These are phyloP conservation scores for Rostrohypoxylon terebratum DNA, from an alignment of 495 filamentous ascomycete genomes.

Conservation along the genomic window DNA sequence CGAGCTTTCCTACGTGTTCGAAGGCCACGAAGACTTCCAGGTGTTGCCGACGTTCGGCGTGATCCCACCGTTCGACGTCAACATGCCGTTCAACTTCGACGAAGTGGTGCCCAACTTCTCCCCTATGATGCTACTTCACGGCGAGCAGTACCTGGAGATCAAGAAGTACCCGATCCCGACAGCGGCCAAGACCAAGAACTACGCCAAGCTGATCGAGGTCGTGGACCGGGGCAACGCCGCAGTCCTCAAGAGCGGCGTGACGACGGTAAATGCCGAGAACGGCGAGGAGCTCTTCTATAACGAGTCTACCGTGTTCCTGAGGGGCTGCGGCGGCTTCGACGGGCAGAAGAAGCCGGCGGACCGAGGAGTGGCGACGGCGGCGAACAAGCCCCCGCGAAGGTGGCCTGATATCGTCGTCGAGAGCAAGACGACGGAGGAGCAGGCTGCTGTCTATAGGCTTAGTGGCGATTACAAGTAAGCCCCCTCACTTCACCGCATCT, in stretches of 20 bases:
- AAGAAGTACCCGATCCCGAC: constrained; percentile 95
- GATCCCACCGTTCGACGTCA: constrained; percentile 89
- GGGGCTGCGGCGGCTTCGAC: constrained; percentile 92
- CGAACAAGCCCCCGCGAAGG: constrained; percentile 82
- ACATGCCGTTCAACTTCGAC: constrained; percentile 80
- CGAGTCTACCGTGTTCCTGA: constrained; percentile 90
- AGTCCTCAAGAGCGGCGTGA: constrained; percentile 81
- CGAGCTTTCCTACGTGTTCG: constrained; percentile 87
- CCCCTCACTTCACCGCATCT: background rate
- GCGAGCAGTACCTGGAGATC: constrained; percentile 98
- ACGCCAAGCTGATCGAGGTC: constrained; percentile 90
- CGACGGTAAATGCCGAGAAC: constrained; percentile 81
- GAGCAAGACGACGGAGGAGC: constrained; percentile 90
- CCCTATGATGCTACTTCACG: constrained; percentile 99
- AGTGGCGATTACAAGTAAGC: constrained; percentile 81
- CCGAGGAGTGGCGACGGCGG: constrained; percentile 80
- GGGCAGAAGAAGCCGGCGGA: constrained; percentile 82
- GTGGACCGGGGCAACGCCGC: constrained; percentile 95
- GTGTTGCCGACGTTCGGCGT: constrained; percentile 94
- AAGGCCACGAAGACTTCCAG: constrained; percentile 91
- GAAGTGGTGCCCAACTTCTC: constrained; percentile 94
- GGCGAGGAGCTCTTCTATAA: constrained; percentile 97
- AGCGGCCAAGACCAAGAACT: constrained; percentile 79
- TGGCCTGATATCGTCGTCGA: constrained; percentile 84
- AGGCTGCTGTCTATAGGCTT: constrained; percentile 94